Percentiles rank a stretch among this genome's conserved stretches.
Conservation (phyloP, 371 early-diverging fungal genomes). For the Mucor irregularis region DNA sequence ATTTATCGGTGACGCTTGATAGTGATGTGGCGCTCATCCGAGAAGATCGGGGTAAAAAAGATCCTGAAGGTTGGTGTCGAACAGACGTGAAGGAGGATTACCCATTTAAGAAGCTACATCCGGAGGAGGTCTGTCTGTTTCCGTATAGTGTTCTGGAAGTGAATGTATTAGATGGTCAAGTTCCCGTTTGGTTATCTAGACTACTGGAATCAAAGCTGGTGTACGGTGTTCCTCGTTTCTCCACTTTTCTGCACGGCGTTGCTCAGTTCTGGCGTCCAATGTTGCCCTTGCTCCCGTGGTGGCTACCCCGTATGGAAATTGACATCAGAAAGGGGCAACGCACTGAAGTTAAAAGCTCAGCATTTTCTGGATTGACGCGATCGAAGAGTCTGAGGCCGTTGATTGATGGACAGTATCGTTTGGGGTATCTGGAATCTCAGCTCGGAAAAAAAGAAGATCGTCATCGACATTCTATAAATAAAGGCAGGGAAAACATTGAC, state of each 20-base stretch:
- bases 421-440: slow-evolving; percentile 10
- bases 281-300: slow-evolving; percentile 90
- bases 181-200: slow-evolving; percentile 42
- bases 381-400: slow-evolving; percentile 37
- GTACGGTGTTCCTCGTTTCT: slow-evolving; percentile 95
- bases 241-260: slow-evolving; percentile 93
- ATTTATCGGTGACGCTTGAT: slow-evolving; percentile 95
- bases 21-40: slow-evolving; percentile 94
- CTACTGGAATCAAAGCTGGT: slow-evolving; percentile 83
- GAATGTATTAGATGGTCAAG: slow-evolving; percentile 85
- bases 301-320: slow-evolving; percentile 48
- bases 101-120: slow-evolving; percentile 85
- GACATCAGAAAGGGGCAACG: slow-evolving; percentile 23
- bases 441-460: not conserved
- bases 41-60: slow-evolving; percentile 78
- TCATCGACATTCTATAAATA: not conserved
- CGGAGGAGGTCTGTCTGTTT: slow-evolving; percentile 47
- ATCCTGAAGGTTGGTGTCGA: slow-evolving; percentile 82
- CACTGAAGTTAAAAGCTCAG: slow-evolving; percentile 24
- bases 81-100: slow-evolving; percentile 80
- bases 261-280: slow-evolving; percentile 78
- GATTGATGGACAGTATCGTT: slow-evolving; percentile 35
- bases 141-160: slow-evolving; percentile 97
- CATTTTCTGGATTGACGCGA: slow-evolving; percentile 28
- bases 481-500: not conserved